A percentile compares a stretch with the other conserved stretches of the same genome.
These are phyloP conservation scores for Diaporthe sp. DNA, from an alignment of 2,329 filamentous ascomycete genomes.

Conservation along the genomic window DNA sequence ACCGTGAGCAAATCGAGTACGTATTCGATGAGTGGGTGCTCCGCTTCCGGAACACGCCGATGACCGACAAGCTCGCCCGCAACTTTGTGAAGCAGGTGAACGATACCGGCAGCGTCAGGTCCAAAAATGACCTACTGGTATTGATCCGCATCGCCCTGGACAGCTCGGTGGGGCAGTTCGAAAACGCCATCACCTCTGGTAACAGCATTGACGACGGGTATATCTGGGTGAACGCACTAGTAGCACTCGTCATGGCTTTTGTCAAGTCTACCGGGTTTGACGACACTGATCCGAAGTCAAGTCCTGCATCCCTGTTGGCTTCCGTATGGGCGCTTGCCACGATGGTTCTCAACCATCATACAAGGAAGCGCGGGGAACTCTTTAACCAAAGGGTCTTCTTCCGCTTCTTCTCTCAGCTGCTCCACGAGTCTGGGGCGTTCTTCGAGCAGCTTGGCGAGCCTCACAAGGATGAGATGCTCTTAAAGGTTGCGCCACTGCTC, in stretches of 20 bases:
- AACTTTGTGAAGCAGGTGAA: slow-evolving; percentile 91
- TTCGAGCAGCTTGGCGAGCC: slow-evolving; percentile 70
- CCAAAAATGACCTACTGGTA: slow-evolving; percentile 80
- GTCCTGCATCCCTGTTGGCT: slow-evolving; percentile 80
- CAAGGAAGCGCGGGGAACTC: slow-evolving; percentile 81
- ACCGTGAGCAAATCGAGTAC: slow-evolving; percentile 85
- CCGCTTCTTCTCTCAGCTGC: slow-evolving; percentile 85
- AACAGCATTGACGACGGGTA: slow-evolving; percentile 71
- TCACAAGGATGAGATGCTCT: slow-evolving; percentile 77
- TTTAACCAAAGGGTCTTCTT: slow-evolving; percentile 94
- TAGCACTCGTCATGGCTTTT: slow-evolving; percentile 82
- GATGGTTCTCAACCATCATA: slow-evolving; percentile 87
- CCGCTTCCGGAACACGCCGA: slow-evolving; percentile 82
- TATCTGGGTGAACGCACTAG: slow-evolving; percentile 81
- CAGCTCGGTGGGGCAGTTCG: slow-evolving; percentile 81
- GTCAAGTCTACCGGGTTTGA: slow-evolving; percentile 78
- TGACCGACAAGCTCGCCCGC: slow-evolving; percentile 77
- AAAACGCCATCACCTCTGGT: slow-evolving; percentile 74
- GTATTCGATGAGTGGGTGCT: slow-evolving; percentile 96
- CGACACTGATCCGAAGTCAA: slow-evolving; percentile 69
- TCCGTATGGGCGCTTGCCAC: slow-evolving; percentile 83
- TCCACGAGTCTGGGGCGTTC: slow-evolving; percentile 78
- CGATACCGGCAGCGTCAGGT: slow-evolving; percentile 78
- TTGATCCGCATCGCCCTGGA: slow-evolving; percentile 90
- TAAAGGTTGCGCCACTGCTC: slow-evolving; percentile 80